A percentile compares a stretch with the other conserved stretches of the same genome.
Evolutionary conservation across 2,329 filamentous ascomycete species (phyloP).

Genomic region (Microdochium bolleyi): DNA sequence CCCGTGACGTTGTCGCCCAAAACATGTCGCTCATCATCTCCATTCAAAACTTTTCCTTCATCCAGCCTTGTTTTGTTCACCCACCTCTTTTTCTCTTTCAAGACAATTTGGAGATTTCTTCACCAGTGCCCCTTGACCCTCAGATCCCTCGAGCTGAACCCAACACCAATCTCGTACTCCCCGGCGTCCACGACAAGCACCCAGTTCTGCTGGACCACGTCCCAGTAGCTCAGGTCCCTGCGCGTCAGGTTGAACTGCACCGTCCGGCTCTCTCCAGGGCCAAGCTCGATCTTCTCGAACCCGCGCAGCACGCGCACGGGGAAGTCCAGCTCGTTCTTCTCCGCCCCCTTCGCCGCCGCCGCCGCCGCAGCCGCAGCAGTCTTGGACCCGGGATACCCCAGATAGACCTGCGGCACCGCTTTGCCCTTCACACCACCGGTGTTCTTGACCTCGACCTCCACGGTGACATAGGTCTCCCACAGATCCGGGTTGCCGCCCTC

Average conservation of each 20-base stretch:
- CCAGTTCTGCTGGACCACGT: conserved; percentile 61
- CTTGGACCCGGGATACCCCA: conserved; percentile 27
- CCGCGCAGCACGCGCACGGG: conserved; percentile 61
- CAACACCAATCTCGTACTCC: conserved; percentile 29
- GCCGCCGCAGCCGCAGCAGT: conserved; percentile 5
- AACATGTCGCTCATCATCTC: not conserved
- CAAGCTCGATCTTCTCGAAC: conserved; percentile 61
- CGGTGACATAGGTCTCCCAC: conserved; percentile 45
- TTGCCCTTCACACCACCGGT: conserved; percentile 34
- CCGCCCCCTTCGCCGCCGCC: not conserved
- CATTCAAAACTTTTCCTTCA: not conserved
- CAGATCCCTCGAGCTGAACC: conserved; percentile 22
- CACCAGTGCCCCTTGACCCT: not conserved
- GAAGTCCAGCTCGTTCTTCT: conserved; percentile 41
- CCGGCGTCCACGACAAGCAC: conserved; percentile 40
- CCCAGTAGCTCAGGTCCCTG: conserved; percentile 69
- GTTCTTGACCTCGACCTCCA: conserved; percentile 46
- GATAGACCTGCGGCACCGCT: conserved; percentile 38
- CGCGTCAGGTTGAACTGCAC: conserved; percentile 55
- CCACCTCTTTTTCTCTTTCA: too few species aligned
- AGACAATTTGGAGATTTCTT: too few species aligned
- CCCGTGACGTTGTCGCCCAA: too few species aligned
- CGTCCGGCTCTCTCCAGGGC: conserved; percentile 40
- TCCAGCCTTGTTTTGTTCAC: too few species aligned
- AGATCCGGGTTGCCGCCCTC: conserved; percentile 61